Evolutionary conservation across 371 early-diverging fungal genomes (phyloP).

Genomic region (Mucor circinelloides): DNA sequence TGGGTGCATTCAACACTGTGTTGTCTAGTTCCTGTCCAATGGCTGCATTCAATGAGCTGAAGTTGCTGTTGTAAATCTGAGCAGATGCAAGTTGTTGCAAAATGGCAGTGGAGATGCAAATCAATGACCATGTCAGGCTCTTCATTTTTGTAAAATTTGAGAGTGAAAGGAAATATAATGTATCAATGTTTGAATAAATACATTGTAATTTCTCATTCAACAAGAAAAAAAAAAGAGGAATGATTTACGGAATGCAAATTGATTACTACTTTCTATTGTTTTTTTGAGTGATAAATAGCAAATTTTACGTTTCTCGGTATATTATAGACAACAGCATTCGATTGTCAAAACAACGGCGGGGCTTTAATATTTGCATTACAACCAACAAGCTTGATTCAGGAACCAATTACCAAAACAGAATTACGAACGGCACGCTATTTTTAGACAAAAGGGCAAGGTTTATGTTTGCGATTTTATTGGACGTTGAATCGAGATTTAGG

Average conservation of each 20-base stretch:
- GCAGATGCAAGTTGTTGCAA: background rate
- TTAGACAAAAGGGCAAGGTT: background rate
- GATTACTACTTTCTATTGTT: background rate
- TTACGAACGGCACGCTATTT: too few relatives aligned
- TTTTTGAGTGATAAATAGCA: background rate
- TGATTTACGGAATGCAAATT: background rate
- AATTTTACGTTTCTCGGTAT: background rate
- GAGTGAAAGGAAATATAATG: too few relatives aligned
- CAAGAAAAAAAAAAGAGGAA: background rate
- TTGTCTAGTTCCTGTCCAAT: background rate
- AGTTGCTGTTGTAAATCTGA: background rate
- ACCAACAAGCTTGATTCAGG: too few relatives aligned
- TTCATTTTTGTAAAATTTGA: background rate
- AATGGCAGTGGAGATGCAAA: background rate
- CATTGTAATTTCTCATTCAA: background rate
- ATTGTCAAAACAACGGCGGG: too few relatives aligned
- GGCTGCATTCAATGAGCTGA: background rate
- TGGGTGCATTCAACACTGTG: background rate
- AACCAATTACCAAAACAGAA: too few relatives aligned
- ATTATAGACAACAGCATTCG: background rate
- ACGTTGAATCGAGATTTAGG: background rate
- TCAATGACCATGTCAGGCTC: background rate
- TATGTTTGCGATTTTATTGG: background rate
- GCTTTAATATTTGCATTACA: background rate
- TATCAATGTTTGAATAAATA: background rate